phyloP scores from a whole-genome alignment of 2,329 filamentous ascomycete species.

The Colletotrichum sp. region DNA sequence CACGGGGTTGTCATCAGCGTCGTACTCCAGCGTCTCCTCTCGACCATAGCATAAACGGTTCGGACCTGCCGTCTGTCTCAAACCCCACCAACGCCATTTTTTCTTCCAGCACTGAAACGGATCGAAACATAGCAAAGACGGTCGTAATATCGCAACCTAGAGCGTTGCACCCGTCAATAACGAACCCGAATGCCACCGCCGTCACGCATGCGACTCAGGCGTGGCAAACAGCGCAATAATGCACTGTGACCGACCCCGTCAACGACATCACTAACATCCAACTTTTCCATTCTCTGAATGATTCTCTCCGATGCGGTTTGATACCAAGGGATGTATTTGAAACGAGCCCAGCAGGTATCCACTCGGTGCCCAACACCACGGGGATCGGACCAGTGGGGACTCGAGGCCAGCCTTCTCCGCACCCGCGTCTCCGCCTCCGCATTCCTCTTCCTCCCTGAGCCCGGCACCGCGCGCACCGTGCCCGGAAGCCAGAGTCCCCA shows the following conservation, averaged over 20 bases:
- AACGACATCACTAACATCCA: not conserved
- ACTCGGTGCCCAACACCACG: not conserved
- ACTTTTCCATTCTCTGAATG: not conserved
- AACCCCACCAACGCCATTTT: not conserved
- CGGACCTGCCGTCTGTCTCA: not conserved
- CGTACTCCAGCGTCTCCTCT: not conserved
- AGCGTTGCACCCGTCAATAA: not conserved
- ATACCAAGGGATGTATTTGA: not conserved
- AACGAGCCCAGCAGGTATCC: not conserved
- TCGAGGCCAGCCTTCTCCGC: not conserved
- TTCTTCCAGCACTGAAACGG: not conserved
- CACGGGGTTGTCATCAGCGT: not conserved
- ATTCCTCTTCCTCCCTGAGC: not conserved
- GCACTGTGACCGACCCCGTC: not conserved
- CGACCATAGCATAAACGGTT: not conserved
- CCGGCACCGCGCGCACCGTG: slow-evolving; percentile 9
- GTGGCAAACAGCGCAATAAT: not conserved
- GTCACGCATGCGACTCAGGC: not conserved
- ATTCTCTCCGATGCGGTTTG: not conserved
- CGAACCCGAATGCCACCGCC: not conserved
- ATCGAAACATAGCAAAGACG: not conserved
- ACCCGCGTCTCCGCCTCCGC: slow-evolving; percentile 15
- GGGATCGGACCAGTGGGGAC: not conserved
- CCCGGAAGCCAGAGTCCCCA: not conserved
- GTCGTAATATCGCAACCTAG: not conserved